Conservation (phyloP, 2,329 filamentous ascomycete genomes). For the Colletotrichum lini region DNA sequence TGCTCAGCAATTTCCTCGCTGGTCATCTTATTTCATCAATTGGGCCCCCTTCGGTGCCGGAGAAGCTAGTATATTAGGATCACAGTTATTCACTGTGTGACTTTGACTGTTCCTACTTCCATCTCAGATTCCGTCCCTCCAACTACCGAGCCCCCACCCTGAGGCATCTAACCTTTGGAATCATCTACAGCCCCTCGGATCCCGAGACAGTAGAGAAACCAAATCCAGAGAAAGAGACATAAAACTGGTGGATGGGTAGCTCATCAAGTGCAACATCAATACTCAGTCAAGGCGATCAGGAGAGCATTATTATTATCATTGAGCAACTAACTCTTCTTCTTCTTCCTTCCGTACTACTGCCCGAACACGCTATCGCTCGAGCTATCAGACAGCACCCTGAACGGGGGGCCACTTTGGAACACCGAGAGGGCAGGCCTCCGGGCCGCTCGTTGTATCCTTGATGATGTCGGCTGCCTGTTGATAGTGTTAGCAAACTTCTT, state of each 20-base stretch:
- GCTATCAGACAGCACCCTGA: not conserved
- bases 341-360: not conserved
- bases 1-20: not conserved
- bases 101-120: too few relatives aligned
- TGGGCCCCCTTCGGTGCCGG: too few relatives aligned
- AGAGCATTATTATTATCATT: not conserved
- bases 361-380: not conserved
- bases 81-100: too few relatives aligned
- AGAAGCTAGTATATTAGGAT: too few relatives aligned
- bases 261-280: not conserved
- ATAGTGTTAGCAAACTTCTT: conserved; percentile 29
- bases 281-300: not conserved
- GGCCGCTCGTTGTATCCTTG: conserved; percentile 48
- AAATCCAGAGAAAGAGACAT: not conserved
- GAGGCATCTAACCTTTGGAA: too few relatives aligned
- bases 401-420: conserved; percentile 20
- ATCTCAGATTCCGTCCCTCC: too few relatives aligned
- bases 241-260: too few relatives aligned
- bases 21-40: not conserved
- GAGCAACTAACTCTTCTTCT: not conserved
- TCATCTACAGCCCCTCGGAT: too few relatives aligned
- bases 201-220: too few relatives aligned
- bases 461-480: conserved; percentile 62
- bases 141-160: too few relatives aligned
- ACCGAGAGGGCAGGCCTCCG: conserved; percentile 12